Percentiles rank a stretch among this genome's conserved stretches.
Evolutionary conservation across 2,329 filamentous ascomycete genomes (phyloP).

Genomic region (Colletotrichum australisinense): DNA sequence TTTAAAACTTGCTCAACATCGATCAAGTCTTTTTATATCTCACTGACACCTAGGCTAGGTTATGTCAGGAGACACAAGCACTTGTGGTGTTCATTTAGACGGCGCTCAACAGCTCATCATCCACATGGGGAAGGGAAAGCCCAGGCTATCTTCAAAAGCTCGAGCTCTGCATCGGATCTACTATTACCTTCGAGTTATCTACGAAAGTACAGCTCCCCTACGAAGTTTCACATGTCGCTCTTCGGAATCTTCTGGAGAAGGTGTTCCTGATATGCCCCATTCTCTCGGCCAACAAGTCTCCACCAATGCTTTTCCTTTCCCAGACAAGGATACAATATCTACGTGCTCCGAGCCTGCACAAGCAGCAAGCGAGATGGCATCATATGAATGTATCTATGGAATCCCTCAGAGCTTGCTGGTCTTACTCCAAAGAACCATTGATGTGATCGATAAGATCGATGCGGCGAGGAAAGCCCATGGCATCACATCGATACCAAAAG

Average conservation of each 20-base stretch:
- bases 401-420: conserved; percentile 34
- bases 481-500: background rate
- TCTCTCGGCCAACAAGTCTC: too few relatives aligned
- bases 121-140: conserved; percentile 37
- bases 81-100: conserved; percentile 40
- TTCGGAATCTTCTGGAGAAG: background rate
- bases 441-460: conserved; percentile 20
- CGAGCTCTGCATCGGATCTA: conserved; percentile 40
- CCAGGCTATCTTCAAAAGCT: background rate
- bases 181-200: conserved; percentile 40
- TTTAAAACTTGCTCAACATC: too few relatives aligned
- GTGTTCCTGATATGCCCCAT: too few relatives aligned
- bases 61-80: conserved; percentile 41
- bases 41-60: conserved; percentile 30
- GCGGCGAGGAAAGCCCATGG: background rate
- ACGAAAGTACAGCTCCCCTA: conserved; percentile 38
- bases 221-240: background rate
- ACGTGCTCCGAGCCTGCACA: background rate
- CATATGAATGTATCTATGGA: conserved; percentile 37
- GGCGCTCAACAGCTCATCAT: conserved; percentile 38
- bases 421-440: conserved; percentile 18
- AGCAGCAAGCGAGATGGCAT: background rate
- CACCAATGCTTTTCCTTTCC: background rate
- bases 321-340: background rate
- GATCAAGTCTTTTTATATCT: background rate